Percentiles rank a stretch among this genome's conserved stretches.
These are phyloP conservation scores for Hevea brasiliensis DNA, from an alignment of 345 rosid species.

Conservation along the genomic window DNA sequence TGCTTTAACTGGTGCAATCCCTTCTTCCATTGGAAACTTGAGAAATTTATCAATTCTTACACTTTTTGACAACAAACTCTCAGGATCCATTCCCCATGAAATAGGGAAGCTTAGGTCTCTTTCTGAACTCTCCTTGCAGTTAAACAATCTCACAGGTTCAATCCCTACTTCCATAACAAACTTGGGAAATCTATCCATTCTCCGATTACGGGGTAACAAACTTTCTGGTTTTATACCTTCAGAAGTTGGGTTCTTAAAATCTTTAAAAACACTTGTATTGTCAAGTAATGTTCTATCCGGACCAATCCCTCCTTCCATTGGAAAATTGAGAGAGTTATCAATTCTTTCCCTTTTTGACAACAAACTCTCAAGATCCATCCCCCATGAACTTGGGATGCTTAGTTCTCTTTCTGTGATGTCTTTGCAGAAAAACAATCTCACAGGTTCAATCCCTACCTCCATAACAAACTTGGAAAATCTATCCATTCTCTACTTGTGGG, in stretches of 20 bases:
- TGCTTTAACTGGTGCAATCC: not conserved
- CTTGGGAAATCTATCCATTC: too few species aligned
- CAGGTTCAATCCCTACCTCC: not conserved
- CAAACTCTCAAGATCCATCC: not conserved
- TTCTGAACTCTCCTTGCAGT: too few species aligned
- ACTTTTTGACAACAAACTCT: conserved; percentile 4
- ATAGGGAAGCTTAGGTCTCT: too few species aligned
- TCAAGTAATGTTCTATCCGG: not conserved
- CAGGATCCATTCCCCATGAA: too few species aligned
- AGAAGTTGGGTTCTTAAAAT: not conserved
- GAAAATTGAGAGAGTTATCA: not conserved
- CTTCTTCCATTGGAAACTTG: not conserved
- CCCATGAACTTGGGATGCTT: not conserved
- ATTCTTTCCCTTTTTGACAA: not conserved
- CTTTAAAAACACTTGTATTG: not conserved
- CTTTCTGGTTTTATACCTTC: not conserved
- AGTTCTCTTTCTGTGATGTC: not conserved
- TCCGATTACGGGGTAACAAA: too few species aligned
- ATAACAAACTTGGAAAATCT: not conserved
- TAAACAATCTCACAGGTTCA: too few species aligned
- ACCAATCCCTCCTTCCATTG: conserved; percentile 7
- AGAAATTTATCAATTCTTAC: not conserved
- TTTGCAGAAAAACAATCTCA: not conserved
- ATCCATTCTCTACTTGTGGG: not conserved
- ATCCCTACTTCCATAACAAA: too few species aligned